phyloP scores from a whole-genome alignment of 257 asterid genomes.

The Fraxinus excelsior region DNA sequence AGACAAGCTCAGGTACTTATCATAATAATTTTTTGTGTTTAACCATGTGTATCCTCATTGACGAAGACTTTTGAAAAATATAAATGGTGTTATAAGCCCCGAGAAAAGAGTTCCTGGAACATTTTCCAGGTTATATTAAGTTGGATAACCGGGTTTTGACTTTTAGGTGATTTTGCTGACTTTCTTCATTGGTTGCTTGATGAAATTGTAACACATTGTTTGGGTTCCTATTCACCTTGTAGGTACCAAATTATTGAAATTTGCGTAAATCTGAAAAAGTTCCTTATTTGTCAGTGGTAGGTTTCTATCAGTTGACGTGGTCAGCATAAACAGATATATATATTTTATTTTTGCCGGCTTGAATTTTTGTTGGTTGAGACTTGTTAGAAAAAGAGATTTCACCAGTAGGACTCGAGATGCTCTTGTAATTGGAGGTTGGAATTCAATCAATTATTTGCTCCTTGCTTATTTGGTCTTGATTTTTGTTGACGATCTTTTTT shows the following conservation, averaged over 20 bases:
- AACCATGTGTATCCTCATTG: conserved; percentile 9
- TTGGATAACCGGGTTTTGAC: not conserved
- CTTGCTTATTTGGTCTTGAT: conserved; percentile 6
- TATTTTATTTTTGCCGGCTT: not conserved
- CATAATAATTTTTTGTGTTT: conserved; percentile 3
- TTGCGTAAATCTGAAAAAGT: not conserved
- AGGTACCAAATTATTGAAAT: not conserved
- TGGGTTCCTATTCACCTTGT: not conserved
- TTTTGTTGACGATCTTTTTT: conserved; percentile 18
- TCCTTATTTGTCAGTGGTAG: not conserved
- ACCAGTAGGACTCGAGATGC: not conserved
- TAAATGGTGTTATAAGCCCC: conserved; percentile 5
- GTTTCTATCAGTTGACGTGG: not conserved
- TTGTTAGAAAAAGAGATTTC: conserved; percentile 13
- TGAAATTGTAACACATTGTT: not conserved
- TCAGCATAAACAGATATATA: not conserved
- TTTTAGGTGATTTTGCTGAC: not conserved
- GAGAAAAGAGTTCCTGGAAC: not conserved
- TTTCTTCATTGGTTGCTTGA: not conserved
- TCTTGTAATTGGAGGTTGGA: conserved; percentile 15
- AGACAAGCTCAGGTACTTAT: conserved; percentile 90
- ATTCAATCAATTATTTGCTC: conserved; percentile 1
- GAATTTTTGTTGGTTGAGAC: conserved; percentile 10
- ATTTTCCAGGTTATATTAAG: not conserved
- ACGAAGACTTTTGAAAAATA: not conserved